These are phyloP conservation scores for Ampelomyces quisqualis DNA, from an alignment of 2,329 filamentous ascomycete species.

Conservation along the genomic window DNA sequence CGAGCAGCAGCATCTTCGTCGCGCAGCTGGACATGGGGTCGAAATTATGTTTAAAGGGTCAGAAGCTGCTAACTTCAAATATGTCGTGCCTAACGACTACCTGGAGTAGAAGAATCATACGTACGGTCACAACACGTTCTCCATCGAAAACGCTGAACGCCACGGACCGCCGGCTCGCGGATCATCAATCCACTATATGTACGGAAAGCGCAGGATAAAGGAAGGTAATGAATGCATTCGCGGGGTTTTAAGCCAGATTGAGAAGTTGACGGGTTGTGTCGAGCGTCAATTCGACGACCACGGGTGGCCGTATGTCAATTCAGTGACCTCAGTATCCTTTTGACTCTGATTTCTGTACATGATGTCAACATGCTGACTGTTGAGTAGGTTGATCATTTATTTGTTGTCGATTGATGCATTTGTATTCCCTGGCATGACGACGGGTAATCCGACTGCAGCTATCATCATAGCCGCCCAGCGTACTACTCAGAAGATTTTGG, in stretches of 20 bases:
- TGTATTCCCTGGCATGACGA: conserved; percentile 45
- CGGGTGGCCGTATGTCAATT: conserved; percentile 57
- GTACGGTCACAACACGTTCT: conserved; percentile 59
- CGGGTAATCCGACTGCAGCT: conserved; percentile 31
- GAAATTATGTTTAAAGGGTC: conserved; percentile 61
- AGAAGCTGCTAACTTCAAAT: conserved; percentile 59
- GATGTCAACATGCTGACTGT: too few species aligned
- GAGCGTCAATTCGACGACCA: conserved; percentile 48
- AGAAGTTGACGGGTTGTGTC: conserved; percentile 58
- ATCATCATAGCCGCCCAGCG: conserved; percentile 31
- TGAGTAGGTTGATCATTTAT: conserved; percentile 38
- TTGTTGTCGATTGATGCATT: conserved; percentile 49
- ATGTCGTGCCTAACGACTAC: conserved; percentile 59
- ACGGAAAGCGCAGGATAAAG: conserved; percentile 56
- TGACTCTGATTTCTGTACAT: not conserved
- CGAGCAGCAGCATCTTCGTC: too few species aligned
- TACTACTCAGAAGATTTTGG: conserved; percentile 32
- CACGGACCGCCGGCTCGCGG: conserved; percentile 63
- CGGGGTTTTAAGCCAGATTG: conserved; percentile 53
- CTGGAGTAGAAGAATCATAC: conserved; percentile 65
- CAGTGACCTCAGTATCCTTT: conserved; percentile 10
- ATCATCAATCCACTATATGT: conserved; percentile 61
- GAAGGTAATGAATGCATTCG: conserved; percentile 62
- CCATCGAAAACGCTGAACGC: conserved; percentile 64
- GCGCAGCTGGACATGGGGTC: too few species aligned